phyloP scores from a whole-genome alignment of 2,329 filamentous ascomycete genomes.

The Huntiella savannae region DNA sequence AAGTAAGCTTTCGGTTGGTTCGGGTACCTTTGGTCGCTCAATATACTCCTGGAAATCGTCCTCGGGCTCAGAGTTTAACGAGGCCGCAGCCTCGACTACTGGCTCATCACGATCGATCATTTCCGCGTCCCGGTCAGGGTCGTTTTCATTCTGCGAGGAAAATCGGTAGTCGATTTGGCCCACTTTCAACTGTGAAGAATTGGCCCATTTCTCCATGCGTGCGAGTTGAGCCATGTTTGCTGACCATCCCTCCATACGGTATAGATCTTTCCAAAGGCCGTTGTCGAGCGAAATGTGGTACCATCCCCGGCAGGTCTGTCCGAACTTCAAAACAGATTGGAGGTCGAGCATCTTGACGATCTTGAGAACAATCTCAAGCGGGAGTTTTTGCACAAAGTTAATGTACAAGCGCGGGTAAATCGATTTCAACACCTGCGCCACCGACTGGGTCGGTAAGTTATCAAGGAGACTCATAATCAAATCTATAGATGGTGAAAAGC shows the following conservation, averaged over 20 bases:
- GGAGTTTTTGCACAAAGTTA: conserved; percentile 72
- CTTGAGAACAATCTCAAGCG: conserved; percentile 76
- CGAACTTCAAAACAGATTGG: conserved; percentile 58
- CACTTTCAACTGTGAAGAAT: conserved; percentile 9
- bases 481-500: conserved; percentile 29
- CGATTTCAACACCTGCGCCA: conserved; percentile 62
- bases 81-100: neutral
- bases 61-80: neutral
- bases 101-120: conserved; percentile 13
- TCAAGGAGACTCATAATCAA: conserved; percentile 62
- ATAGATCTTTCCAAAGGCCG: conserved; percentile 70
- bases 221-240: conserved; percentile 46
- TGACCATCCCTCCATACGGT: conserved; percentile 72
- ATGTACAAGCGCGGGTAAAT: conserved; percentile 75
- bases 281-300: conserved; percentile 63
- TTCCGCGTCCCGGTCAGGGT: conserved; percentile 2
- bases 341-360: conserved; percentile 77
- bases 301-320: conserved; percentile 65
- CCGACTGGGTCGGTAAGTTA: conserved; percentile 58
- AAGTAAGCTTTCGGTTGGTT: conserved; percentile 1
- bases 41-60: neutral
- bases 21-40: conserved; percentile 3
- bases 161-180: conserved; percentile 8
- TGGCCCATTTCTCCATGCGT: conserved; percentile 9
- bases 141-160: neutral